These are phyloP conservation scores for Echinosophora koreensis DNA, from an alignment of 306 rosid genomes.

Conservation along the genomic window DNA sequence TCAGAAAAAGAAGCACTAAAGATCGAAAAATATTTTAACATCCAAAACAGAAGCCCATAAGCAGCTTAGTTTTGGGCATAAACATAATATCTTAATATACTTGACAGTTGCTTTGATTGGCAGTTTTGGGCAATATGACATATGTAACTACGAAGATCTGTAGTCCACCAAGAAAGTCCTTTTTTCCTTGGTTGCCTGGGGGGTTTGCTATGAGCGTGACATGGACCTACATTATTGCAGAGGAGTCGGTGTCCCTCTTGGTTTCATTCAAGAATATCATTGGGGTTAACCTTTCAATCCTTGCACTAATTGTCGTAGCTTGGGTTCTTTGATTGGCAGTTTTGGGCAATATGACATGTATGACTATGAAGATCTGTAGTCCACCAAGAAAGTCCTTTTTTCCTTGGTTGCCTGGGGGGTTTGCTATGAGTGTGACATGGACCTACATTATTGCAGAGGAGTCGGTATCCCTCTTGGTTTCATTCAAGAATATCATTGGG, in stretches of 20 bases:
- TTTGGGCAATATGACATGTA: constrained; percentile 60
- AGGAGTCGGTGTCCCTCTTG: constrained; percentile 71
- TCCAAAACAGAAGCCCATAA: no score
- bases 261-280: constrained; percentile 56
- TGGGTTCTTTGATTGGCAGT: constrained; percentile 62
- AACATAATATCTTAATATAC: neutral
- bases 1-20: no score
- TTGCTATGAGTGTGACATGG: constrained; percentile 84
- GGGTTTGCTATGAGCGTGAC: constrained; percentile 81
- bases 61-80: no score
- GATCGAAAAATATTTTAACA: no score
- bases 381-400: constrained; percentile 72
- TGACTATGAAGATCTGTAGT: constrained; percentile 54
- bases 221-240: constrained; percentile 82
- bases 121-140: constrained; percentile 59
- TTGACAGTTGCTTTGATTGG: constrained; percentile 58
- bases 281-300: constrained; percentile 54
- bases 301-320: constrained; percentile 55
- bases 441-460: constrained; percentile 78
- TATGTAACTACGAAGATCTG: constrained; percentile 54
- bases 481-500: constrained; percentile 56
- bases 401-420: constrained; percentile 75
- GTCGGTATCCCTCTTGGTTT: constrained; percentile 65
- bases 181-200: constrained; percentile 75
- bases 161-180: constrained; percentile 68